Evolutionary conservation across 768 basidiomycete genomes (phyloP), one percentile per base, ranked within the genome.

Genomic region (Cantharellus anzutake): DNA sequence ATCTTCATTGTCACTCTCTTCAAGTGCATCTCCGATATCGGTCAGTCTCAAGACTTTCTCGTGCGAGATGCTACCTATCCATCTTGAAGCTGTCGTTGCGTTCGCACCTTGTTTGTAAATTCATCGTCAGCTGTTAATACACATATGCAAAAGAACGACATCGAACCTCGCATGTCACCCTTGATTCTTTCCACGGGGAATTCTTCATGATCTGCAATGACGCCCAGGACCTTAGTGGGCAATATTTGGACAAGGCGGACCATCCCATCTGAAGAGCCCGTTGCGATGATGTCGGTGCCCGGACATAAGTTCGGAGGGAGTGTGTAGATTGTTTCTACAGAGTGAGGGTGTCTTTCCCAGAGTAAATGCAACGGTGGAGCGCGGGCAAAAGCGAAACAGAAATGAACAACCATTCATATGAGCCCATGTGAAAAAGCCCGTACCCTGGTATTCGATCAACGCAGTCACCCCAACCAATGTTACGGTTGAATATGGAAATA

Each of bases 61-160:
- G 64, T 97, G 92, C 39, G 89, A 88, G 35, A 81, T 87, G 68
- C 90, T 93, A 29, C 83, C 93, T n/a, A 91, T 78, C 89, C 92
- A 96, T 72, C 82, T 82, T 7, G 52, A 55, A 11, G 7, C 7
- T 11, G 52, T 7, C 29, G 77, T 76, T 60, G 80, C 73, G 2
- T 75, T 75, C 35, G 68, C 73, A 52, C 71, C 70, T 11, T 55
- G 16, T 14, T 55, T 35, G 52, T 29, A 29, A 29, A 29, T 29
- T 29, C 20, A 29, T 29, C 20, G 20, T 29, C 20, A 29, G 20
- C 20, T 29, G 20, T 29, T 29, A 29, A 29, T 29, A 29, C 20
- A 29, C 20, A 29, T 29, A 29, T 29, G 20, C 20, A 29, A 29
- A 29, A 29, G 20, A 29, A 29, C 20, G 20, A 29, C 20, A 29